Base-by-base conservation (phyloP, 164 flowering plant genomes). In the Buxus sempervirens region DNA sequence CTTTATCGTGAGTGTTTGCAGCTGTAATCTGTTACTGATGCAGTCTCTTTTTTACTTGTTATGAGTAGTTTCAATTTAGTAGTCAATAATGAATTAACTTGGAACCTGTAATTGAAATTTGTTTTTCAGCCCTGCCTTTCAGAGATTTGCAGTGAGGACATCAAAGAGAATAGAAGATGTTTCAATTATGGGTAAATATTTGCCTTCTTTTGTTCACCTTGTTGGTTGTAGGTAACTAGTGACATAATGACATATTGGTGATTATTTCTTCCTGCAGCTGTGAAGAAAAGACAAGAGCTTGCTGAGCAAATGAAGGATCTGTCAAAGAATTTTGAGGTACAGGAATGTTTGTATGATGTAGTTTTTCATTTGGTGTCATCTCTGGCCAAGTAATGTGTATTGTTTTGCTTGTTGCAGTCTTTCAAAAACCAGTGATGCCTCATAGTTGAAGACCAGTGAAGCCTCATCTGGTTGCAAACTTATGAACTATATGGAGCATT, bases 61-160 rank as follows among this genome's bases (percentile, higher is more conserved):
- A 32, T 32, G 38, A 32, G 38, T 32, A 32, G 38, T 32, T 32
- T 32, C 38, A 32, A 3, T 32, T 3, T 3, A 32, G 38, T 32
- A 32, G n/a, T 32, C 38, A 15, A 45, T 10, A 45, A 45, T 10
- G 51, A 45, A 24, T 9, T 53, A 38, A 28, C 28, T n/a, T 32
- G 20, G 55, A 13, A 27, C 21, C 23, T 38, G 15, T 18, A 7
- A 12, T 6, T 38, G 16, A 7, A 54, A 20, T 32, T 26, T 56
- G 6, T 56, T 61, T 58, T 54, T 12, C 84, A 93, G 96, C 65
- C 91, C 77, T 36, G 58, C 86, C 5, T 93, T 93, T 72, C 98
- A 90, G 75, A 86, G 96, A 66, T 93, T 93, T 85, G 98, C 98
- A 22, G 98, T 93, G 72, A 90, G 90, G 76, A 93, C 96, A 60